phyloP scores from a whole-genome alignment of 495 filamentous ascomycete species.

The Talaromyces stipitatus region DNA sequence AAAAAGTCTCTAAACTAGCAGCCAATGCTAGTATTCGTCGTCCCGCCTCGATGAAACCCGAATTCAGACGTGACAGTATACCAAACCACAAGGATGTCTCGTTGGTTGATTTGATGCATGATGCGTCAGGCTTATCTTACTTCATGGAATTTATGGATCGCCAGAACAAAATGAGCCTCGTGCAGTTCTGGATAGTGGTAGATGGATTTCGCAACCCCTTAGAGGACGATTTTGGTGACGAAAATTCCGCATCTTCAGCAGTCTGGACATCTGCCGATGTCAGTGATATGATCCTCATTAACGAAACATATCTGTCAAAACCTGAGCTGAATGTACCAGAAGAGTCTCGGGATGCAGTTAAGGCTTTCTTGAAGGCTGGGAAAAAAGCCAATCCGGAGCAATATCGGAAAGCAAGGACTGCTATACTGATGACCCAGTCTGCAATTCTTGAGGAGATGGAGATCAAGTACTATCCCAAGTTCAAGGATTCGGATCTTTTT shows the following conservation, averaged over 20 bases:
- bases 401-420: constrained; percentile 74
- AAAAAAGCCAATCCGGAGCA: constrained; percentile 66
- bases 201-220: constrained; percentile 95
- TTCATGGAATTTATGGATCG: constrained; percentile 99
- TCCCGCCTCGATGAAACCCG: constrained; percentile 23
- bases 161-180: constrained; percentile 72
- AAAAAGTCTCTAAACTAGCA: constrained; percentile 78
- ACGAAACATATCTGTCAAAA: constrained; percentile 77
- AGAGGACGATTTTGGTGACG: constrained; percentile 75
- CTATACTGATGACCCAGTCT: constrained; percentile 77
- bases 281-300: constrained; percentile 80
- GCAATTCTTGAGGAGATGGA: constrained; percentile 76
- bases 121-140: constrained; percentile 85
- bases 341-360: constrained; percentile 59
- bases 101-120: constrained; percentile 74
- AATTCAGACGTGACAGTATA: constrained; percentile 27
- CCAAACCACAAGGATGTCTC: constrained; percentile 63
- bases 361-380: constrained; percentile 70
- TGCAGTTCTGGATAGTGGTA: constrained; percentile 98
- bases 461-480: constrained; percentile 67
- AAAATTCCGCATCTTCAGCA: constrained; percentile 52
- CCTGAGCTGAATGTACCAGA: constrained; percentile 71
- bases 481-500: constrained; percentile 86
- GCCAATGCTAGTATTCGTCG: constrained; percentile 48
- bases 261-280: constrained; percentile 82